Percentiles rank a stretch among this genome's conserved stretches.
Evolutionary conservation across 306 rosid genomes (phyloP).

Genomic region (Gastrolobium villosum): DNA sequence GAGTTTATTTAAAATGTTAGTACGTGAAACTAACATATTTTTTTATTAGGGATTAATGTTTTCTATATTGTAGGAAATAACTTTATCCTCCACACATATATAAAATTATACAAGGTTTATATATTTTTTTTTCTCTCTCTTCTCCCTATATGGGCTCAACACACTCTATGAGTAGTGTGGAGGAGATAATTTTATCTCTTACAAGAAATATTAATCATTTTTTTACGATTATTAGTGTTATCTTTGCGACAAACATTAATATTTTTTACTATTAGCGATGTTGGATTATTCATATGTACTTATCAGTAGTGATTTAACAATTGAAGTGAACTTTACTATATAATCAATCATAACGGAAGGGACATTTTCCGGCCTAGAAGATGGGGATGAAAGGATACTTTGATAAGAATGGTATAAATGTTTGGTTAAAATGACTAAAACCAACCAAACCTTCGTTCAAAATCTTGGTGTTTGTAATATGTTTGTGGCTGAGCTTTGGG

Average conservation of each 20-base stretch:
- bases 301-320: conserved; percentile 2
- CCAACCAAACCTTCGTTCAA: conserved; percentile 26
- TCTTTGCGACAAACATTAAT: too few species aligned
- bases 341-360: conserved; percentile 30
- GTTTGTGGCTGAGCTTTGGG: conserved; percentile 1
- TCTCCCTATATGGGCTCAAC: too few species aligned
- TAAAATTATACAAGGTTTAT: too few species aligned
- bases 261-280: neutral
- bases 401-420: conserved; percentile 29
- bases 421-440: conserved; percentile 36
- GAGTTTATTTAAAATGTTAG: too few species aligned
- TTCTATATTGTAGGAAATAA: too few species aligned
- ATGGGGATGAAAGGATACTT: neutral
- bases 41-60: too few species aligned
- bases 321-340: conserved; percentile 33
- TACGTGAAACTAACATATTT: neutral
- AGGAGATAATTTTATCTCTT: too few species aligned
- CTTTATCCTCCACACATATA: too few species aligned
- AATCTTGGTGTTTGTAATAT: neutral
- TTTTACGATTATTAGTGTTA: too few species aligned
- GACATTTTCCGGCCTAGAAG: conserved; percentile 16
- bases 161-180: too few species aligned
- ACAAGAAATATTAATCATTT: too few species aligned
- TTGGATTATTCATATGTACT: neutral
- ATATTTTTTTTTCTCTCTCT: too few species aligned